phyloP scores from a whole-genome alignment of 345 rosid genomes.

The Geranium brycei region DNA sequence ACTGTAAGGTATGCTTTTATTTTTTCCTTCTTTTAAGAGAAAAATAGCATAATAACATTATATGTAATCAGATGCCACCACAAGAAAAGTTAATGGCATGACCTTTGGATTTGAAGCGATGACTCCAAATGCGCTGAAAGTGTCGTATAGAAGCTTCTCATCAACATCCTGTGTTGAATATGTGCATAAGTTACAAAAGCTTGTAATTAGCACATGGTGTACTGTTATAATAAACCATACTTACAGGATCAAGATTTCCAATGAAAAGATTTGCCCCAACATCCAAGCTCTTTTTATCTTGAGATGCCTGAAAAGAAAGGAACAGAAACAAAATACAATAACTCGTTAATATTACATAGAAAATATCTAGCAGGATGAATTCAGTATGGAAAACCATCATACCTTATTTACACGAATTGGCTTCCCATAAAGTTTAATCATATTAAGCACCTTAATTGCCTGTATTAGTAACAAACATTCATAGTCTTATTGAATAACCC shows the following conservation, averaged over 20 bases:
- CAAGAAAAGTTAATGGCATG: not conserved
- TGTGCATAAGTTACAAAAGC: slow-evolving; percentile 5
- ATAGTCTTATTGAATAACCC: not conserved
- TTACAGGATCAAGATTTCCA: slow-evolving; percentile 93
- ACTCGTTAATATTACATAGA: not conserved
- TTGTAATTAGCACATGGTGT: not conserved
- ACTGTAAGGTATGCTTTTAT: not conserved
- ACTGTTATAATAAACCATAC: slow-evolving; percentile 8
- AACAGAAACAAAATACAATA: not conserved
- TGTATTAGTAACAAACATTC: slow-evolving; percentile 10
- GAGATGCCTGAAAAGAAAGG: slow-evolving; percentile 59
- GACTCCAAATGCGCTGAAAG: slow-evolving; percentile 96
- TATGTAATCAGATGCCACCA: not conserved
- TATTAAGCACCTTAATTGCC: slow-evolving; percentile 96
- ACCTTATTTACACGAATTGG: slow-evolving; percentile 98
- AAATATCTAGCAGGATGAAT: not conserved
- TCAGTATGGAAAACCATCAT: not conserved
- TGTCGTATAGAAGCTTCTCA: slow-evolving; percentile 90
- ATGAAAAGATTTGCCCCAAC: slow-evolving; percentile 97
- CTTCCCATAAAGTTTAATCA: slow-evolving; percentile 92
- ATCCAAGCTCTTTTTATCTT: slow-evolving; percentile 96
- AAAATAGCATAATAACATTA: not conserved
- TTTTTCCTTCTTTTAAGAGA: not conserved
- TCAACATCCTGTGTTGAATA: slow-evolving; percentile 71
- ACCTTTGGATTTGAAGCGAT: slow-evolving; percentile 98